phyloP scores from a whole-genome alignment of 257 asterid species.

The Salvia miltiorrhiza region DNA sequence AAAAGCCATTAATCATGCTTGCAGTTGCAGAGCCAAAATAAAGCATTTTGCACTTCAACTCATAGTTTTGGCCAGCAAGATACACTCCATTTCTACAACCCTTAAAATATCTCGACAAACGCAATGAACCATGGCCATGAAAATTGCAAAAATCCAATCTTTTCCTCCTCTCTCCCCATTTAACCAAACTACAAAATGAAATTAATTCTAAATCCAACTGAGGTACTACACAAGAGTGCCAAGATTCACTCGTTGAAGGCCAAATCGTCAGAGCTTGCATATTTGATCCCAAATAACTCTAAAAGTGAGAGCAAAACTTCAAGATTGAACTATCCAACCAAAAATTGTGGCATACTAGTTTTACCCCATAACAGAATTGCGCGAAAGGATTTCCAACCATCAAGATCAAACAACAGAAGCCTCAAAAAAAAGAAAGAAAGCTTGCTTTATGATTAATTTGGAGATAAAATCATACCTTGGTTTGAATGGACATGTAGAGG shows the following conservation, averaged over 20 bases:
- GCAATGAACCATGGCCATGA: slow-evolving; percentile 15
- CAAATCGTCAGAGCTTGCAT: slow-evolving; percentile 73
- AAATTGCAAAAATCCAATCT: slow-evolving; percentile 27
- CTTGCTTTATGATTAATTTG: not conserved
- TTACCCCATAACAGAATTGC: not conserved
- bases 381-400: not conserved
- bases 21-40: slow-evolving; percentile 12
- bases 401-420: slow-evolving; percentile 1
- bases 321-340: slow-evolving; percentile 15
- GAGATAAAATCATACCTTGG: slow-evolving; percentile 24
- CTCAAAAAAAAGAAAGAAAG: not conserved
- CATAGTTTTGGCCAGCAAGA: slow-evolving; percentile 19
- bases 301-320: slow-evolving; percentile 8
- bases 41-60: slow-evolving; percentile 26
- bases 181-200: slow-evolving; percentile 28
- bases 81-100: slow-evolving; percentile 19
- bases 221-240: slow-evolving; percentile 34
- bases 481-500: slow-evolving; percentile 3
- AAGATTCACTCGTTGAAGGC: slow-evolving; percentile 46
- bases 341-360: slow-evolving; percentile 12
- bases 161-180: slow-evolving; percentile 37
- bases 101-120: slow-evolving; percentile 19
- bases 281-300: slow-evolving; percentile 28
- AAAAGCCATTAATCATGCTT: slow-evolving; percentile 15
- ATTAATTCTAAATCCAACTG: slow-evolving; percentile 41